Percentiles rank a stretch among this genome's conserved stretches.
phyloP scores from a whole-genome alignment of 2,329 filamentous ascomycete genomes.

The Orbilia quercus region DNA sequence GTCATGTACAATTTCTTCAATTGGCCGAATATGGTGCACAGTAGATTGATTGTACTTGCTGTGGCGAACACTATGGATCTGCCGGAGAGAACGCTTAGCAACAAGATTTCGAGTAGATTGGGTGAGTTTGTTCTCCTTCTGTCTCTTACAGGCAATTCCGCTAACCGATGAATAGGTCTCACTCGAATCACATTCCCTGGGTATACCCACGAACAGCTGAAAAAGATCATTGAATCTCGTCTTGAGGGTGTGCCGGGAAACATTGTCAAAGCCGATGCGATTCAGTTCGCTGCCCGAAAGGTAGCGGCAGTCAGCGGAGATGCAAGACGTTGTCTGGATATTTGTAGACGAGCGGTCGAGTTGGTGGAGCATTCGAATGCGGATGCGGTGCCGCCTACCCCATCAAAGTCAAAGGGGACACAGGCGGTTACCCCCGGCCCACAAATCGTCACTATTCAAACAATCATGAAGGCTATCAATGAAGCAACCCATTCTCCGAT shows the following conservation, averaged over 20 bases:
- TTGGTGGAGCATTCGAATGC: conserved; percentile 75
- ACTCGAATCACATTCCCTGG: conserved; percentile 97
- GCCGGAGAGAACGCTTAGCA: conserved; percentile 92
- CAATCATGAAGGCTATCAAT: conserved; percentile 91
- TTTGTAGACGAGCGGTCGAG: conserved; percentile 93
- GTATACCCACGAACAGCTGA: conserved; percentile 95
- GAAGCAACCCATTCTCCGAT: conserved; percentile 93
- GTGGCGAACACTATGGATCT: conserved; percentile 99
- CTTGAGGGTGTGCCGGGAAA: conserved; percentile 87
- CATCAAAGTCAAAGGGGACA: conserved; percentile 62
- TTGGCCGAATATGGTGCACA: conserved; percentile 92
- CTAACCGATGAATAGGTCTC: conserved; percentile 68
- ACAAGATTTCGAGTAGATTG: conserved; percentile 95
- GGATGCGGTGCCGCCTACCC: conserved; percentile 67
- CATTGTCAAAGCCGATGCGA: conserved; percentile 89
- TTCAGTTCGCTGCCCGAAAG: conserved; percentile 96
- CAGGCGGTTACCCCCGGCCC: conserved; percentile 61
- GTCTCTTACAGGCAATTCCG: background rate
- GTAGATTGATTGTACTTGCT: conserved; percentile 91
- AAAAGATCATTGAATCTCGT: conserved; percentile 96
- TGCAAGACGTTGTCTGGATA: conserved; percentile 89
- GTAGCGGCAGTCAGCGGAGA: conserved; percentile 97
- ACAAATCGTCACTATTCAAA: conserved; percentile 85
- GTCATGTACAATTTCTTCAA: conserved; percentile 99
- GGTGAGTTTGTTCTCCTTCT: conserved; percentile 63